Evolutionary conservation across 306 rosid species (phyloP).

Genomic region (Corylus avellana): DNA sequence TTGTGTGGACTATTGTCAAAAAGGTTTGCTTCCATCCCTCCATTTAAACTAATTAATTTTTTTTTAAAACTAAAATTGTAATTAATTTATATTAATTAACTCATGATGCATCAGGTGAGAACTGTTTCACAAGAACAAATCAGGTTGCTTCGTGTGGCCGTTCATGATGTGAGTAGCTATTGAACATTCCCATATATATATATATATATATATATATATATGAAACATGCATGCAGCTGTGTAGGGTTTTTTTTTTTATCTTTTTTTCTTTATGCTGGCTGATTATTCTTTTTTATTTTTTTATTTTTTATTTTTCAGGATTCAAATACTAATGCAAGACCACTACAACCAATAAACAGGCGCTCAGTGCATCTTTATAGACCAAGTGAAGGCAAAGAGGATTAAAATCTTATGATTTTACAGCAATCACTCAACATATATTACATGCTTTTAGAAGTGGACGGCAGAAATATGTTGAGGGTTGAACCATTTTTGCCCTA

Average conservation of each 20-base stretch:
- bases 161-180: slow-evolving; percentile 75
- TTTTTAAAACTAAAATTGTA: background rate
- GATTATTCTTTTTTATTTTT: background rate
- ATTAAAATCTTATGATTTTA: slow-evolving; percentile 22
- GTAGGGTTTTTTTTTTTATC: no score
- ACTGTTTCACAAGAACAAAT: slow-evolving; percentile 55
- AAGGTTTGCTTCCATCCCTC: slow-evolving; percentile 22
- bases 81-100: background rate
- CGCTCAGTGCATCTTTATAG: slow-evolving; percentile 43
- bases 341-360: slow-evolving; percentile 52
- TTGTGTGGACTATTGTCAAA: slow-evolving; percentile 54
- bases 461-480: no score
- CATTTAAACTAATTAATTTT: background rate
- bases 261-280: background rate
- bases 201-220: no score
- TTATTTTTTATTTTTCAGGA: slow-evolving; percentile 42
- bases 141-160: slow-evolving; percentile 51
- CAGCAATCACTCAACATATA: background rate
- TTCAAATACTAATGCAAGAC: slow-evolving; percentile 62
- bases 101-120: slow-evolving; percentile 37
- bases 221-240: no score
- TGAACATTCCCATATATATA: no score
- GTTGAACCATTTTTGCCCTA: no score
- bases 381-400: slow-evolving; percentile 18
- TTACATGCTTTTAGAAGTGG: no score